These are phyloP conservation scores for Cladosporium sphaerospermum DNA, from an alignment of 2,329 filamentous ascomycete species.

Conservation along the genomic window DNA sequence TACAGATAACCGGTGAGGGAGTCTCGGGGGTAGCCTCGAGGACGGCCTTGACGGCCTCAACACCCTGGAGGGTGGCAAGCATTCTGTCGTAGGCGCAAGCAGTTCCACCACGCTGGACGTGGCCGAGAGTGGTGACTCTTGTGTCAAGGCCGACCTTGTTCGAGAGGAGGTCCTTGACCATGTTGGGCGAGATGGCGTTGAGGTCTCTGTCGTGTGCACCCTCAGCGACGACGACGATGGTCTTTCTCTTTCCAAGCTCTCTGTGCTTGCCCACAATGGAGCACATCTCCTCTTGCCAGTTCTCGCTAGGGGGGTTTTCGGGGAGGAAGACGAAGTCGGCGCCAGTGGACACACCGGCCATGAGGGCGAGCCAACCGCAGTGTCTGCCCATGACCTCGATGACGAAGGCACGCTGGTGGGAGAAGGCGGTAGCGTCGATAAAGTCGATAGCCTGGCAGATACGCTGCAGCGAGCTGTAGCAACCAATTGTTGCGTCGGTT, in stretches of 20 bases:
- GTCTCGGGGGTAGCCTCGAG: constrained; percentile 83
- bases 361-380: constrained; percentile 94
- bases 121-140: constrained; percentile 86
- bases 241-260: constrained; percentile 85
- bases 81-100: constrained; percentile 93
- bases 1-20: constrained; percentile 89
- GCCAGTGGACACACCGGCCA: constrained; percentile 90
- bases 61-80: constrained; percentile 85
- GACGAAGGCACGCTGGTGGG: constrained; percentile 92
- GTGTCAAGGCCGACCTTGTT: constrained; percentile 79
- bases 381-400: constrained; percentile 98
- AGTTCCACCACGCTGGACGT: constrained; percentile 91
- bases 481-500: constrained; percentile 95
- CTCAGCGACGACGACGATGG: constrained; percentile 95
- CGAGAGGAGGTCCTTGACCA: constrained; percentile 85
- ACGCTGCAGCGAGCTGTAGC: constrained; percentile 84
- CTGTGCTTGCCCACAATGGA: constrained; percentile 73
- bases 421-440: constrained; percentile 90
- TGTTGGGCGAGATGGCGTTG: constrained; percentile 71
- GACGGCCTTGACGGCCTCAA: constrained; percentile 88
- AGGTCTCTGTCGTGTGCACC: constrained; percentile 81
- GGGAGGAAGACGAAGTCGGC: constrained; percentile 97
- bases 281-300: constrained; percentile 89
- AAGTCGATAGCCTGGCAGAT: constrained; percentile 96
- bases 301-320: constrained; percentile 78